Evolutionary conservation across 169 alveolate genomes (phyloP), one percentile per base, ranked within the genome.

Genomic region (Plasmodium knowlesi): DNA sequence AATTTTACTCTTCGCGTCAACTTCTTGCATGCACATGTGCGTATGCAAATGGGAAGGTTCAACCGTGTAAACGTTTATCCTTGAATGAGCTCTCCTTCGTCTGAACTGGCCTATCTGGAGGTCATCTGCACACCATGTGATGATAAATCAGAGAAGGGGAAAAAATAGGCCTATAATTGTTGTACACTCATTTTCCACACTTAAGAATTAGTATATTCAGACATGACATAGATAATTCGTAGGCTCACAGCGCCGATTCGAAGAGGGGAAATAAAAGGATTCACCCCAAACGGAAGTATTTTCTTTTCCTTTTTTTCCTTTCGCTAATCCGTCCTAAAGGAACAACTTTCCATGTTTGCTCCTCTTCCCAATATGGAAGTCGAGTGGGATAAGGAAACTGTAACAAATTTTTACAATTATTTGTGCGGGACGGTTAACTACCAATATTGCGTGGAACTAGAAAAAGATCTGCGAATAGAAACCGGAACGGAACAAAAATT

Each of bases 381-480:
- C 74, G 90, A 81, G 83, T 91, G 95, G 95, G 85, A 91, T 30
- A 50, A 41, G 16, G 85, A 70, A 71, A 70, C 84, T n/a, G 28
- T 76, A 0, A 32, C 83, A 53, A 71, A 82, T 43, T 91, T 91
- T 82, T 91, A 82, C 76, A 91, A 82, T 82, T 91, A 91, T 78
- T 82, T 91, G 57, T 91, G 74, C 61, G 92, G 57, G 19, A 46
- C 73, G n/a, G 34, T 91, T 30, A 67, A 53, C 57, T 82, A 82
- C 41, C 85, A 91, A 54, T 50, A 80, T 71, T 91, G 95, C 41
- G 30, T 80, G 28, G 92, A 91, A 37, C 16, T 91, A 34, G 95
- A 91, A 72, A 91, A 82, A 16, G 83, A 81, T n/a, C 72, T 91
- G 54, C 70, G 95, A 73, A 81, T 82, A 46, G 95, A 91, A 37